These are phyloP conservation scores for Debaryomycetaceae sp. DNA, from an alignment of 1,139 yeast species.

Conservation along the genomic window DNA sequence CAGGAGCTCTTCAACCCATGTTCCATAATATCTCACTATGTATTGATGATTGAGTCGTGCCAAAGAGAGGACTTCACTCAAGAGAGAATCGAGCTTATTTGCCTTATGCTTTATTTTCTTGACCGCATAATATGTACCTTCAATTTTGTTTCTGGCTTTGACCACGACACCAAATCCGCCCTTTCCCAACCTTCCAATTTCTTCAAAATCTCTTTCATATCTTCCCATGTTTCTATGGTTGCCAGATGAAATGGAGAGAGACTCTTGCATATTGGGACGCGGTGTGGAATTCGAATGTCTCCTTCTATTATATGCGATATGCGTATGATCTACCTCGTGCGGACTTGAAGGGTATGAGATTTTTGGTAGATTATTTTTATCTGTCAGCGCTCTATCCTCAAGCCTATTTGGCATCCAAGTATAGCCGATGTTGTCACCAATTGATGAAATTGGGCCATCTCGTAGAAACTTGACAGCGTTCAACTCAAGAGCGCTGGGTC, in stretches of 20 bases:
- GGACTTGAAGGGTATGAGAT: not conserved
- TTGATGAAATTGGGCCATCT: slow-evolving; percentile 47
- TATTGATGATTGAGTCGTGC: slow-evolving; percentile 93
- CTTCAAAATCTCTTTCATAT: slow-evolving; percentile 77
- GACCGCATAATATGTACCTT: slow-evolving; percentile 92
- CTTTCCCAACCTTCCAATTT: slow-evolving; percentile 83
- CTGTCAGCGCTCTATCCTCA: not conserved
- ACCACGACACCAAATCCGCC: slow-evolving; percentile 99
- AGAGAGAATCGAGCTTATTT: slow-evolving; percentile 70
- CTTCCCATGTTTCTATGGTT: slow-evolving; percentile 23
- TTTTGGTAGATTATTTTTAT: not conserved
- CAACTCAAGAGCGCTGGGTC: slow-evolving; percentile 81
- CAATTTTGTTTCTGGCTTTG: slow-evolving; percentile 86
- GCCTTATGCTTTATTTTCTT: slow-evolving; percentile 86
- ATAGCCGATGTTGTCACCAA: not conserved
- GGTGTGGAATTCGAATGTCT: slow-evolving; percentile 18
- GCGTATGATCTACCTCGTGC: not conserved
- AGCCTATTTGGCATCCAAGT: not conserved
- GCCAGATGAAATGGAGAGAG: not conserved
- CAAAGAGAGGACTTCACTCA: slow-evolving; percentile 87
- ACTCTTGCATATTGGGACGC: not conserved
- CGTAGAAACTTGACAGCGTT: slow-evolving; percentile 80
- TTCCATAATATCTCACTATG: slow-evolving; percentile 93
- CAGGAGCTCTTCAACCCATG: slow-evolving; percentile 83
- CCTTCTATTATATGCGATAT: not conserved